Evolutionary conservation across 139 green algal species (phyloP), one percentile per base, ranked within the genome.

Genomic region (Nannochloris sp.): DNA sequence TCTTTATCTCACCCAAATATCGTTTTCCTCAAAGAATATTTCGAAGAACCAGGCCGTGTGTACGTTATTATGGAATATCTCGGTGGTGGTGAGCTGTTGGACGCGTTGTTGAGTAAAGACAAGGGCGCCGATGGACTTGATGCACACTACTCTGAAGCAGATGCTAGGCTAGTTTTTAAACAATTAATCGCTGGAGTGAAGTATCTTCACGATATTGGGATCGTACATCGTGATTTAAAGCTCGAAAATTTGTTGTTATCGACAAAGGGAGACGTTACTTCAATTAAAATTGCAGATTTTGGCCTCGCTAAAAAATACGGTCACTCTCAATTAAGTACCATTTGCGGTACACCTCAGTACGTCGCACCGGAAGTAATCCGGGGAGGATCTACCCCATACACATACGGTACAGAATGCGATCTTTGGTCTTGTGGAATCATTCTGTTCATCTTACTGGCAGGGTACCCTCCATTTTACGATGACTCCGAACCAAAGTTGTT

Each of bases 191-290:
- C 67, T 1, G 89, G 85, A 46, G 85, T 96, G 35, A 57, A 83
- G 69, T 95, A 96, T 82, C 73, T 95, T 25, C 89, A 96, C 70
- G 82, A 64, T 71, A 81, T 81, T 33, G 76, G 77, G 13, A 79
- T 95, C 10, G 80, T 85, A 30, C 89, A 96, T 67, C 71, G 89
- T 3, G 89, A 96, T 65, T 73, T 97, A 8, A 97, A 97, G 83
- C 83, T 97, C 47, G 90, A 97, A 73, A 97, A 97, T 70, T 74
- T 97, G 54, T 76, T 97, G 59, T 73, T 97, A 35, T 38, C 77
- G 1, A 67, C 57, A 2, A 73, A 70, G 14, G 74, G 83, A 30
- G 87, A 93, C 67, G 89, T 92, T 51, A 77, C 67, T 30, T 64
- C 65, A 32, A 71, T 89, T 46, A 87, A 88, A 70, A 79, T 85